Evolutionary conservation across 495 filamentous ascomycete species (phyloP).

Genomic region (Trichoderma gamsii): DNA sequence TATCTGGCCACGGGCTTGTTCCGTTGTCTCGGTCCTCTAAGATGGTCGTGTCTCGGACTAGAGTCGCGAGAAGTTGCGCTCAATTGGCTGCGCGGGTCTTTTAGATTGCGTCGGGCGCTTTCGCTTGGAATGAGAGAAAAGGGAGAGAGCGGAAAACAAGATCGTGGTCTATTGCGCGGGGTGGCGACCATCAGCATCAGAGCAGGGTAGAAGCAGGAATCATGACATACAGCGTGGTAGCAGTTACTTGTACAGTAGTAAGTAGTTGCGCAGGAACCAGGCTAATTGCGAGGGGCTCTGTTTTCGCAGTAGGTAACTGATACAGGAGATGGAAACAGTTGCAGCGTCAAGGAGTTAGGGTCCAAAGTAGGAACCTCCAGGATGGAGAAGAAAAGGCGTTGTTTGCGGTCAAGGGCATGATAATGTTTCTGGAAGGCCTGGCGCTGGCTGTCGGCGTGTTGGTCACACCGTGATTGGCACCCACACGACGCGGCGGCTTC

Average conservation of each 20-base stretch:
- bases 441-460: constrained; percentile 1
- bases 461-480: neutral
- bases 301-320: neutral
- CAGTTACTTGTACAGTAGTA: neutral
- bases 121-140: constrained; percentile 6
- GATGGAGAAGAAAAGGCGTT: neutral
- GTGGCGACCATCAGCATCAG: constrained; percentile 4
- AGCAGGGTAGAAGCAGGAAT: constrained; percentile 2
- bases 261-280: neutral
- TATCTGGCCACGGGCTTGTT: constrained; percentile 7
- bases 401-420: neutral
- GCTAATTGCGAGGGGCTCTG: neutral
- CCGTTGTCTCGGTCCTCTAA: neutral
- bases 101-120: neutral
- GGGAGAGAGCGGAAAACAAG: neutral
- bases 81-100: neutral
- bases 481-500: neutral
- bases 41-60: constrained; percentile 5
- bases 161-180: neutral
- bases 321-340: neutral
- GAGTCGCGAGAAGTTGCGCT: constrained; percentile 2
- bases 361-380: neutral
- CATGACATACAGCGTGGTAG: neutral
- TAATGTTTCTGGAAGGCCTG: neutral
- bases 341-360: neutral